phyloP scores from a whole-genome alignment of 2,329 filamentous ascomycete species.

The Cladosporium sp. region DNA sequence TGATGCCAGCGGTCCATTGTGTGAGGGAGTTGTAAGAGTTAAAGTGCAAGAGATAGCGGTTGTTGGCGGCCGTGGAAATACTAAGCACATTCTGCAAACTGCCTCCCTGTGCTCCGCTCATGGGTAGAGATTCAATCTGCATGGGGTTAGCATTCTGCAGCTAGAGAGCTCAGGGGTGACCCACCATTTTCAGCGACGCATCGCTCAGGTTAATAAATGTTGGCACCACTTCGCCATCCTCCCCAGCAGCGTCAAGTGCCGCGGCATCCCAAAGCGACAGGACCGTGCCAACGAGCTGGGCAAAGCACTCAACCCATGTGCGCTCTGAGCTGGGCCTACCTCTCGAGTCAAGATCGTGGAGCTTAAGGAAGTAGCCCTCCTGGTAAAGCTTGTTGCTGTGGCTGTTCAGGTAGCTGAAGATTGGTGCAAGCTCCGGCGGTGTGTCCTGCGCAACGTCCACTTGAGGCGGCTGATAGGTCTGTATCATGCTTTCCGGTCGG shows the following conservation, averaged over 20 bases:
- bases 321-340: slow-evolving; percentile 79
- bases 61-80: slow-evolving; percentile 89
- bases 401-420: slow-evolving; percentile 89
- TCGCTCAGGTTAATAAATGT: slow-evolving; percentile 97
- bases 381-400: slow-evolving; percentile 96
- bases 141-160: too few relatives aligned
- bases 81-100: slow-evolving; percentile 91
- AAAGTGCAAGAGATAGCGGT: slow-evolving; percentile 92
- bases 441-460: slow-evolving; percentile 83
- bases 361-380: slow-evolving; percentile 94
- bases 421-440: slow-evolving; percentile 84
- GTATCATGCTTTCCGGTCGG: slow-evolving; percentile 77
- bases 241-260: slow-evolving; percentile 79
- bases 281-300: slow-evolving; percentile 90
- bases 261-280: slow-evolving; percentile 93
- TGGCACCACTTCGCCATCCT: slow-evolving; percentile 76
- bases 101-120: slow-evolving; percentile 67
- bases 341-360: slow-evolving; percentile 89
- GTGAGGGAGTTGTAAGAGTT: slow-evolving; percentile 88
- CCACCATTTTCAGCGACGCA: slow-evolving; percentile 94
- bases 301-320: slow-evolving; percentile 94
- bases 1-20: slow-evolving; percentile 93
- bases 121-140: slow-evolving; percentile 67
- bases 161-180: not conserved
- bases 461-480: slow-evolving; percentile 75